These are phyloP conservation scores for Euphorbia celastroides DNA, from an alignment of 441 rosid genomes.

Conservation along the genomic window DNA sequence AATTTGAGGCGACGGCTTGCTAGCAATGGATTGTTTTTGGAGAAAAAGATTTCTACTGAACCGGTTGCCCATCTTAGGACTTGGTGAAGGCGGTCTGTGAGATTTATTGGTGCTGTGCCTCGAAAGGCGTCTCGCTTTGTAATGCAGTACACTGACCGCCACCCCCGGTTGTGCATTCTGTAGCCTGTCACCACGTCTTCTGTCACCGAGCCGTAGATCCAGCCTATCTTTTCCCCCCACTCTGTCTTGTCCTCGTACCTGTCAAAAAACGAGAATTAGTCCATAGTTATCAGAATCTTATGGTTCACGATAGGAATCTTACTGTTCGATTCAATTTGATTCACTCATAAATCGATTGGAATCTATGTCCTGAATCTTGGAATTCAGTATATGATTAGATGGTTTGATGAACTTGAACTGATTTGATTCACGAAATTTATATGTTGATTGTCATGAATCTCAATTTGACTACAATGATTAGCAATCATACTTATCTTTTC, in stretches of 20 bases:
- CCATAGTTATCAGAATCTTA: too few species aligned
- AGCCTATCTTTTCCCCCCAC: conserved; percentile 84
- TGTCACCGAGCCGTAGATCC: conserved; percentile 97
- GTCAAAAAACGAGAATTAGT: background rate
- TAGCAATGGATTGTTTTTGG: conserved; percentile 65
- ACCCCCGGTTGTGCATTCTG: conserved; percentile 93
- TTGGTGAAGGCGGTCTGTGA: conserved; percentile 88
- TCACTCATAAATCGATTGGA: too few species aligned
- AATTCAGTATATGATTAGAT: too few species aligned
- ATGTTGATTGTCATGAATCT: too few species aligned
- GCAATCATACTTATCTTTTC: too few species aligned
- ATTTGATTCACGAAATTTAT: too few species aligned
- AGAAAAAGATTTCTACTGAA: conserved; percentile 85
- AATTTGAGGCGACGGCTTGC: conserved; percentile 73
- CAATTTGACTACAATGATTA: too few species aligned
- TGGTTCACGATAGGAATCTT: too few species aligned
- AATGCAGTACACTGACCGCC: conserved; percentile 81
- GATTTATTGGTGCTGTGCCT: conserved; percentile 86
- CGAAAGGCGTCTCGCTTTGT: conserved; percentile 87
- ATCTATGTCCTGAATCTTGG: too few species aligned
- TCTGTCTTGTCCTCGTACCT: conserved; percentile 92
- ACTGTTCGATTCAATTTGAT: too few species aligned
- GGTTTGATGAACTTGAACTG: too few species aligned
- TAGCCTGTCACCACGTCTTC: conserved; percentile 96
- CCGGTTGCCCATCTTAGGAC: conserved; percentile 95